Evolutionary conservation across 768 basidiomycete genomes (phyloP).

Genomic region (Rhizopogon roseolus): DNA sequence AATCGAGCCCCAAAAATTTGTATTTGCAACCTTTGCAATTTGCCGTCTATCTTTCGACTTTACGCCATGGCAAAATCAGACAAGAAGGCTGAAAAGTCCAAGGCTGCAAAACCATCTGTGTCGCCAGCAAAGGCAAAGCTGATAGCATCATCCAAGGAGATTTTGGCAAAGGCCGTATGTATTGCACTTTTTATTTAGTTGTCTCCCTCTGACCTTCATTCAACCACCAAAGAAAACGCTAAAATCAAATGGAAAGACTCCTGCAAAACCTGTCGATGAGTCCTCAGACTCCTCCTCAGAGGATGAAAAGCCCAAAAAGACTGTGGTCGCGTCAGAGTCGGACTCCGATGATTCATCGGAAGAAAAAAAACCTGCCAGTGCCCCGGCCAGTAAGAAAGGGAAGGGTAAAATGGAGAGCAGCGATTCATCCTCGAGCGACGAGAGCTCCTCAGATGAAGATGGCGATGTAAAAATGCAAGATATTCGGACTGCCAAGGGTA

Average conservation of each 20-base stretch:
- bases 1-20: conserved; percentile 15
- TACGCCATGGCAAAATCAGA: conserved; percentile 35
- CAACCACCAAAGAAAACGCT: conserved; percentile 12
- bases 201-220: not conserved
- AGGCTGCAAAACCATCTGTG: conserved; percentile 30
- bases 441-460: conserved; percentile 15
- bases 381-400: conserved; percentile 15
- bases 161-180: conserved; percentile 35
- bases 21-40: not conserved
- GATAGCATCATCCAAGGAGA: conserved; percentile 37
- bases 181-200: not conserved
- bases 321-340: conserved; percentile 11
- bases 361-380: conserved; percentile 19
- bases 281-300: conserved; percentile 29
- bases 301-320: conserved; percentile 27
- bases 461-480: conserved; percentile 10
- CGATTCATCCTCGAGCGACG: conserved; percentile 11
- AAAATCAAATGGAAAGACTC: conserved; percentile 14
- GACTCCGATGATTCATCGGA: conserved; percentile 17
- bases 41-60: not conserved
- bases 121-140: conserved; percentile 16
- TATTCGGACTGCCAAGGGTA: not conserved
- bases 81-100: conserved; percentile 28
- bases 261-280: conserved; percentile 14
- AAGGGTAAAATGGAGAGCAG: not conserved